phyloP scores from a whole-genome alignment of 768 basidiomycete species.

The Glaciozyma antarctica region DNA sequence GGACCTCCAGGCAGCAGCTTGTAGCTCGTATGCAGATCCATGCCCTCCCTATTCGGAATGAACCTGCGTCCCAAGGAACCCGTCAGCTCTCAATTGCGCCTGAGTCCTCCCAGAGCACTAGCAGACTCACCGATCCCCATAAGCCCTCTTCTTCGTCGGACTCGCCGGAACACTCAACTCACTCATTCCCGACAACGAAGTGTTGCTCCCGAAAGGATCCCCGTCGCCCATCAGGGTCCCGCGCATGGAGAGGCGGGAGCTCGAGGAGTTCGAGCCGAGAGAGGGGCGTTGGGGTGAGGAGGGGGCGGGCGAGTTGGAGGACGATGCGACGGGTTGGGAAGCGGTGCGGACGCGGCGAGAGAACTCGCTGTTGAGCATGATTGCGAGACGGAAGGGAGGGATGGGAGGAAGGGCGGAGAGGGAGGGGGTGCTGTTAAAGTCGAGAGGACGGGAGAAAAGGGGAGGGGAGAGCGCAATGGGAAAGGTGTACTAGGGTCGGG shows the following conservation, averaged over 20 bases:
- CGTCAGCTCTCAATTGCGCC: not conserved
- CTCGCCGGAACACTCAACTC: conserved; percentile 4
- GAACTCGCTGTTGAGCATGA: too few relatives aligned
- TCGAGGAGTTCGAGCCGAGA: not conserved
- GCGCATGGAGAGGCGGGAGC: conserved; percentile 2
- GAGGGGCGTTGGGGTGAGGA: too few relatives aligned
- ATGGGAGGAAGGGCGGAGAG: too few relatives aligned
- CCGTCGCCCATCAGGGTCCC: not conserved
- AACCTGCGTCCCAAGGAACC: conserved; percentile 43
- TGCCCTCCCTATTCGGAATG: conserved; percentile 53
- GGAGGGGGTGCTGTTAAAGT: too few relatives aligned
- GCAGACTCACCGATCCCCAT: conserved; percentile 40
- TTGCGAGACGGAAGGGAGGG: too few relatives aligned
- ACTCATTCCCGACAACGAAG: not conserved
- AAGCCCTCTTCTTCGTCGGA: conserved; percentile 36
- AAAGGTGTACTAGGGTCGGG: too few relatives aligned
- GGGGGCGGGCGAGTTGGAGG: too few relatives aligned
- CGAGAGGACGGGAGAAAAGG: too few relatives aligned
- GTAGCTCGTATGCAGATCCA: conserved; percentile 56
- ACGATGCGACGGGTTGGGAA: too few relatives aligned
- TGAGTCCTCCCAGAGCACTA: not conserved
- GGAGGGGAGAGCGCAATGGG: too few relatives aligned
- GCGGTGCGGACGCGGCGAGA: too few relatives aligned
- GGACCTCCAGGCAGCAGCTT: conserved; percentile 50
- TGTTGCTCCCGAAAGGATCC: not conserved